These are phyloP conservation scores for Fusarium goolgardi DNA, from an alignment of 2,329 filamentous ascomycete species.

Conservation along the genomic window DNA sequence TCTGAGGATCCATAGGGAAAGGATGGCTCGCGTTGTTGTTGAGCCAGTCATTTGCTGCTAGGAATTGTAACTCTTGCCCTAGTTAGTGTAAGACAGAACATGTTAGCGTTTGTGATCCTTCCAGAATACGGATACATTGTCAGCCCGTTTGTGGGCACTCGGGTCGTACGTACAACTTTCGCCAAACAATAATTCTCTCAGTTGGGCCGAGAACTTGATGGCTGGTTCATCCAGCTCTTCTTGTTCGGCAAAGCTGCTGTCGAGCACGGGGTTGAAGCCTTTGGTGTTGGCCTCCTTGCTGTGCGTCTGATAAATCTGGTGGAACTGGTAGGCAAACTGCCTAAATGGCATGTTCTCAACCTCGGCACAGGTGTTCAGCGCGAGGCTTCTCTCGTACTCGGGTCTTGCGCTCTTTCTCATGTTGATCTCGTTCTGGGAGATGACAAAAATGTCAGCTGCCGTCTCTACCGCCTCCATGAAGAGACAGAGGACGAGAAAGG, in stretches of 20 bases:
- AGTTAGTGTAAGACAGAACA: slow-evolving; percentile 15
- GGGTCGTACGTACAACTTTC: slow-evolving; percentile 57
- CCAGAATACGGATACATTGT: slow-evolving; percentile 19
- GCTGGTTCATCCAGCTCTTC: slow-evolving; percentile 61
- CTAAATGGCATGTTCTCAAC: slow-evolving; percentile 70
- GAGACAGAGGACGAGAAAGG: slow-evolving; percentile 67
- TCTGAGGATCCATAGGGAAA: slow-evolving; percentile 60
- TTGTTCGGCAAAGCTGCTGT: slow-evolving; percentile 55
- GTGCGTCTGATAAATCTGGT: slow-evolving; percentile 69
- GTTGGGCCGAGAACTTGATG: slow-evolving; percentile 58
- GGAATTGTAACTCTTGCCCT: slow-evolving; percentile 56
- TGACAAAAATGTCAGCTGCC: slow-evolving; percentile 63
- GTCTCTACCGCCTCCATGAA: slow-evolving; percentile 69
- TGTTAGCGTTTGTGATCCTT: slow-evolving; percentile 30
- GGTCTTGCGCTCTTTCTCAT: slow-evolving; percentile 54
- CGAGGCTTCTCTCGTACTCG: slow-evolving; percentile 56
- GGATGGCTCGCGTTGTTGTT: slow-evolving; percentile 59
- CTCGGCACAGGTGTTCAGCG: slow-evolving; percentile 61
- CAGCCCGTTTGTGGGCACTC: slow-evolving; percentile 3
- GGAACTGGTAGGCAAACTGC: slow-evolving; percentile 70
- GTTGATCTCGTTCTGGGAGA: slow-evolving; percentile 63
- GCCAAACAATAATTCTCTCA: slow-evolving; percentile 59
- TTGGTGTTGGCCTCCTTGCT: slow-evolving; percentile 60
- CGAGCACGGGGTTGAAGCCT: slow-evolving; percentile 67
- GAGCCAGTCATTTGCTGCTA: slow-evolving; percentile 61